These are phyloP conservation scores for Corchorus capsularis DNA, from an alignment of 345 rosid genomes.

Conservation along the genomic window DNA sequence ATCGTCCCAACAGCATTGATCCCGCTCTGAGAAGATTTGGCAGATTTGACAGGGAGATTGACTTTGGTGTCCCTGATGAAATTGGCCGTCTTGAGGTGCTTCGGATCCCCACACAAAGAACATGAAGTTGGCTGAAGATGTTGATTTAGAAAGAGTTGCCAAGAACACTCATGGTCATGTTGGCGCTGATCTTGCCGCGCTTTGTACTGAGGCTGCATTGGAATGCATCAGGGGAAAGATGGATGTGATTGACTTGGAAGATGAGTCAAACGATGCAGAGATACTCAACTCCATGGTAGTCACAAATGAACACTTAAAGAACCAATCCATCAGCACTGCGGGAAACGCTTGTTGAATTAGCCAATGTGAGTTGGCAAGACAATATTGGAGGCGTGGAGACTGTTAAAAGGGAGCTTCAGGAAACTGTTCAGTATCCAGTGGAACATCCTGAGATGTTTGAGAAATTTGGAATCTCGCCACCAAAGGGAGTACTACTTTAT, in stretches of 20 bases:
- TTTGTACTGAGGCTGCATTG: not conserved
- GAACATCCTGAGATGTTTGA: no score
- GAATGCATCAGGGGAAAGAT: constrained; percentile 1
- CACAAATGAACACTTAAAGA: constrained; percentile 3
- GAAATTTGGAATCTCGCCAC: no score
- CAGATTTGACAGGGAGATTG: not conserved
- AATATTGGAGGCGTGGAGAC: not conserved
- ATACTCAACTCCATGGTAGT: not conserved
- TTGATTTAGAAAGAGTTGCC: not conserved
- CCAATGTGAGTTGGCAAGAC: not conserved
- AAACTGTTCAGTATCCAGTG: no score
- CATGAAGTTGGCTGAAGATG: not conserved
- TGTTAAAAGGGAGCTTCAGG: no score
- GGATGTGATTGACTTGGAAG: not conserved
- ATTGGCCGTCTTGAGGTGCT: not conserved
- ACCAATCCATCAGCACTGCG: not conserved
- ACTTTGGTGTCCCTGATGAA: constrained; percentile 6
- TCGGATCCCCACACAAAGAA: not conserved
- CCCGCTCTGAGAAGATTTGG: not conserved
- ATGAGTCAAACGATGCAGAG: not conserved
- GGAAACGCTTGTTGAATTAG: not conserved
- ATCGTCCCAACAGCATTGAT: constrained; percentile 1
- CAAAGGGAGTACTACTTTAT: no score
- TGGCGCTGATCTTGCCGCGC: not conserved
- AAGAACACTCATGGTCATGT: constrained; percentile 1